Conservation (phyloP, 768 basidiomycete species). For the Rhizopogon vulgaris region DNA sequence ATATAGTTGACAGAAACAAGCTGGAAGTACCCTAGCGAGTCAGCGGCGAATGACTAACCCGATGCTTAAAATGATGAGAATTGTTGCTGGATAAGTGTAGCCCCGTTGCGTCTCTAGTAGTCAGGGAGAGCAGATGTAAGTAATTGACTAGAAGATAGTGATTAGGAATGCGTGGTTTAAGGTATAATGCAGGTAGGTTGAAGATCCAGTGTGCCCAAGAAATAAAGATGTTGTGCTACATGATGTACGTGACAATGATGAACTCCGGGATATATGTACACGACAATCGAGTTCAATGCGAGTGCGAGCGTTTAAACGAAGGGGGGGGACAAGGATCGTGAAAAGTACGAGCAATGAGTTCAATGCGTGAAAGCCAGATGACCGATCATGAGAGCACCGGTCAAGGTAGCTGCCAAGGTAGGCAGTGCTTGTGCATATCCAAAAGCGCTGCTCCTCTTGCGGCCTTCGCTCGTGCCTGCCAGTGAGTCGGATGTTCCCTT, state of each 20-base stretch:
- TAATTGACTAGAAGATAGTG: background rate
- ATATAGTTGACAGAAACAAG: too few species aligned
- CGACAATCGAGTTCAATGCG: constrained; percentile 1
- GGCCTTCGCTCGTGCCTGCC: constrained; percentile 7
- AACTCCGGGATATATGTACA: background rate
- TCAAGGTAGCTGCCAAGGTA: constrained; percentile 6
- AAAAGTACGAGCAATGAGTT: background rate
- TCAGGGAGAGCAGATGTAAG: too few species aligned
- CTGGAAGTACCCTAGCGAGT: too few species aligned
- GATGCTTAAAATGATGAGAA: too few species aligned
- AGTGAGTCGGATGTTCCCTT: constrained; percentile 22
- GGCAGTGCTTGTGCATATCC: constrained; percentile 9
- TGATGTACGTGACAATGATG: background rate
- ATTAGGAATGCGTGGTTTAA: background rate
- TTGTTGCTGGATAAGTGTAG: too few species aligned
- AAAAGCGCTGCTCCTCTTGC: background rate
- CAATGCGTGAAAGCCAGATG: constrained; percentile 2
- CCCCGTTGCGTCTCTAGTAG: background rate
- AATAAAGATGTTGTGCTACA: background rate
- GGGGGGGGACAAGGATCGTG: constrained; percentile 6
- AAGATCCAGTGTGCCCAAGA: background rate
- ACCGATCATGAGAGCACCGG: constrained; percentile 11
- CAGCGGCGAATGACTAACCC: too few species aligned
- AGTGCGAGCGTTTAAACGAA: constrained; percentile 6
- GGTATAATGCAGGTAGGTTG: background rate